Base-by-base conservation (phyloP, 768 basidiomycete species). In the Naganishia randhawae region DNA sequence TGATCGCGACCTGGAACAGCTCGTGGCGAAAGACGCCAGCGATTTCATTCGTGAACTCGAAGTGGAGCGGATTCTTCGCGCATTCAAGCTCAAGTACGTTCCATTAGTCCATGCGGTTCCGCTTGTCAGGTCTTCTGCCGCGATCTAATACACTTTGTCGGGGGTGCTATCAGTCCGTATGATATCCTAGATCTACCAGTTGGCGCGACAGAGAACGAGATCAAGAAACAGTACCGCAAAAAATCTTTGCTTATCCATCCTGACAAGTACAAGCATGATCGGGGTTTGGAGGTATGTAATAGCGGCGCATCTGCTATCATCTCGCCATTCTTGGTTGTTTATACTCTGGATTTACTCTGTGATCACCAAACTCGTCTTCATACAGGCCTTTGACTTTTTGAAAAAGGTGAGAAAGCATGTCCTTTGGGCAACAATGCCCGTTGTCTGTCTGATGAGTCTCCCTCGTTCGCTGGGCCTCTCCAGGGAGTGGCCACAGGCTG, bases 31-130 rank as follows among this genome's bases (percentile, higher is more conserved):
- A 32, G 69, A 70, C n/a, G 69, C 69, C 16, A 70, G 65, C 57
- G 69, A 70, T 35, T 70, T 70, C 37, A 67, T 70, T 31, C 53
- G 63, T 27, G 65, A 66, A 41, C 65, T 70, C 37, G 69, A 70
- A 41, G 81, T 82, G 31, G 91, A 95, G 67, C 87, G 96, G 29
- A 92, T 99, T 71, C 82, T 98, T 55, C 89, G 87, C 73, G 88
- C 94, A 0, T 98, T 99, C 85, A 98, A 92, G 80, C 85, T 98
- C 74, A 99, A 98, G 93, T 95, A 68, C 72, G 87, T 81, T 25
- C n/a, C 31, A 1, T n/a, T 55, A 9, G 8, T 11, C 32, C 0
- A 27, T 27, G 17, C 61, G 31, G 33, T 25, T 32, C 35, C n/a
- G 11, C 25, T 63, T 52, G 50, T 42, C 17, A 11, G 22, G 2